A percentile compares a stretch with the other conserved stretches of the same genome.
Conservation (phyloP, 441 rosid genomes). For the Pelargonium australe region DNA sequence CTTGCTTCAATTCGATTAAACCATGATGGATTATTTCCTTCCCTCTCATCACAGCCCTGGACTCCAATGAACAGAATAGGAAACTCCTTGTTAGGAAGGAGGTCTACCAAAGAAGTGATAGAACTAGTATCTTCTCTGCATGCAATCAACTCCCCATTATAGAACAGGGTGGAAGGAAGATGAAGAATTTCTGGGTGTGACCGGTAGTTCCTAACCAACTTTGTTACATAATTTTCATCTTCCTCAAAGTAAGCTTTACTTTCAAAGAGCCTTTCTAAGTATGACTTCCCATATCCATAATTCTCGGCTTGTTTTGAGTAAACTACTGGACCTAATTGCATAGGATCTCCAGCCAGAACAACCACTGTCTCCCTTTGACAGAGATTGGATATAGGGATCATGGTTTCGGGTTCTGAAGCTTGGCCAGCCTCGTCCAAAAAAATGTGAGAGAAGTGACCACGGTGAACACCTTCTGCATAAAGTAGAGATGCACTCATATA, state of each 20-base stretch:
- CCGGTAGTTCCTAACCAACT: conserved; percentile 67
- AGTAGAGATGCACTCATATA: conserved; percentile 74
- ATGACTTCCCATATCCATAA: conserved; percentile 65
- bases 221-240: conserved; percentile 59
- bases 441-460: conserved; percentile 76
- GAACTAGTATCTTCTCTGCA: conserved; percentile 53
- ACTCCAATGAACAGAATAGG: conserved; percentile 79
- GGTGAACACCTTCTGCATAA: conserved; percentile 46
- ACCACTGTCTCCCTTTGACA: conserved; percentile 58
- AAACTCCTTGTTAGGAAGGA: conserved; percentile 48
- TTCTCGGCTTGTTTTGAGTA: conserved; percentile 55
- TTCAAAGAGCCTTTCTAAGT: conserved; percentile 67
- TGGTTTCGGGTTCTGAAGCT: conserved; percentile 92
- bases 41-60: conserved; percentile 92
- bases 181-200: conserved; percentile 70
- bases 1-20: conserved; percentile 87
- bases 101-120: conserved; percentile 29
- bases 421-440: conserved; percentile 93
- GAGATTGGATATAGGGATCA: conserved; percentile 61
- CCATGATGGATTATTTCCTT: conserved; percentile 91
- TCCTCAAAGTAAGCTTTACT: conserved; percentile 40
- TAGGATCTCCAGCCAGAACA: conserved; percentile 92
- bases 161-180: conserved; percentile 80
- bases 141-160: conserved; percentile 62
- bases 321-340: conserved; percentile 87